phyloP scores from a whole-genome alignment of 2,329 filamentous ascomycete species.

The Chrysoporthe cubensis region DNA sequence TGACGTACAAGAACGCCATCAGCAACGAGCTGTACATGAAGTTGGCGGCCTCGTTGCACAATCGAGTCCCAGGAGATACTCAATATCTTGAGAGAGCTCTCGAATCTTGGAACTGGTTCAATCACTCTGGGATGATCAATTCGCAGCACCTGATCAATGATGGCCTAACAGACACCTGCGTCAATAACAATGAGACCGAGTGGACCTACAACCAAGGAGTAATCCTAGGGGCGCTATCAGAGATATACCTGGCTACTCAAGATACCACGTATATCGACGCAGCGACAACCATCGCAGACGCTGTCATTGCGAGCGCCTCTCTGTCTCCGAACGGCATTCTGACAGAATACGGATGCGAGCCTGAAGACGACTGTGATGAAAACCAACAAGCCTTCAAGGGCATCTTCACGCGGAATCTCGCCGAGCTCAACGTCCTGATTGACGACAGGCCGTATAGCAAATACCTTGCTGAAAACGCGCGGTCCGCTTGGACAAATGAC shows the following conservation, averaged over 20 bases:
- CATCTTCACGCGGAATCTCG: conserved; percentile 68
- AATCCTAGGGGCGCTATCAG: conserved; percentile 58
- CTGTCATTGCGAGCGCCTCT: conserved; percentile 47
- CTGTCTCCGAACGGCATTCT: conserved; percentile 52
- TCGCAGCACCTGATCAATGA: conserved; percentile 56
- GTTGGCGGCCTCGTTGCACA: conserved; percentile 56
- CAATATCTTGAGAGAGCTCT: conserved; percentile 54
- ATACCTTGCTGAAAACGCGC: conserved; percentile 33
- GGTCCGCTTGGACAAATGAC: conserved; percentile 28
- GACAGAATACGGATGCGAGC: conserved; percentile 50
- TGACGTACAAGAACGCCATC: conserved; percentile 57
- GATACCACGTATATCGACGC: conserved; percentile 46
- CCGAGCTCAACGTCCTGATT: conserved; percentile 53
- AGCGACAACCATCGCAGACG: conserved; percentile 55
- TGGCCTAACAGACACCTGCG: conserved; percentile 51
- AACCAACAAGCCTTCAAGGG: conserved; percentile 69
- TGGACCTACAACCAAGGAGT: conserved; percentile 65
- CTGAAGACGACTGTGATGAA: conserved; percentile 51
- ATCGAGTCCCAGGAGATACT: conserved; percentile 45
- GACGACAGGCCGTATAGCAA: conserved; percentile 29
- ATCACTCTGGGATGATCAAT: conserved; percentile 56
- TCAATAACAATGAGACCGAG: conserved; percentile 54
- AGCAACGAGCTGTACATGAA: conserved; percentile 62
- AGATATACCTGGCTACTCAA: conserved; percentile 51
- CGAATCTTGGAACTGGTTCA: conserved; percentile 58